These are phyloP conservation scores for Effrenium voratum DNA, from an alignment of 73 alveolate genomes.

Conservation along the genomic window DNA sequence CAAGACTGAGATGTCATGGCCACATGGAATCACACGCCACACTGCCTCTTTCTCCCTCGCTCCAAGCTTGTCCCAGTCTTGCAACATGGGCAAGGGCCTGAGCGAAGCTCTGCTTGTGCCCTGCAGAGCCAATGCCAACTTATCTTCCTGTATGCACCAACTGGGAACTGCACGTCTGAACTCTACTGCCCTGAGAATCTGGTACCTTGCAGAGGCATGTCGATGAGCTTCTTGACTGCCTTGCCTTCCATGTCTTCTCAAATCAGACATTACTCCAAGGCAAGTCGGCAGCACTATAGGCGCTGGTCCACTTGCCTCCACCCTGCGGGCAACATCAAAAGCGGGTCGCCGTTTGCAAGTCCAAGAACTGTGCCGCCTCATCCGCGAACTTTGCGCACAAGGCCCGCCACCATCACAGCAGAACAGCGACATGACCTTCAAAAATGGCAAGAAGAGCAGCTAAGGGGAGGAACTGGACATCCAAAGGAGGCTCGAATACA, in stretches of 20 bases:
- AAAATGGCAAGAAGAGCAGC: not conserved
- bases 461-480: no score
- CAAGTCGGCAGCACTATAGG: conserved; percentile 74
- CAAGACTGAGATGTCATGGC: not conserved
- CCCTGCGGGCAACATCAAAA: conserved; percentile 14
- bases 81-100: conserved; percentile 93
- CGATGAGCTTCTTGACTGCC: no score
- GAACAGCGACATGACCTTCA: conserved; percentile 70
- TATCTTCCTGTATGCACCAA: not conserved
- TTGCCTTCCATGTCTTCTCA: no score
- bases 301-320: conserved; percentile 87
- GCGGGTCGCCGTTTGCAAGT: not conserved
- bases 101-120: no score
- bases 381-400: conserved; percentile 89
- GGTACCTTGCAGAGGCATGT: conserved; percentile 75
- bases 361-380: not conserved
- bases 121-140: no score
- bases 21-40: not conserved
- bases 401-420: conserved; percentile 93
- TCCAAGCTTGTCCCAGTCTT: conserved; percentile 93
- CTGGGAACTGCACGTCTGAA: not conserved
- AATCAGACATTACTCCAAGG: no score
- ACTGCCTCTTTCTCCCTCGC: conserved; percentile 93
- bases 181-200: conserved; percentile 29
- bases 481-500: no score